Base-by-base conservation (phyloP, 2,329 filamentous ascomycete genomes). In the Chaetomium sp. region DNA sequence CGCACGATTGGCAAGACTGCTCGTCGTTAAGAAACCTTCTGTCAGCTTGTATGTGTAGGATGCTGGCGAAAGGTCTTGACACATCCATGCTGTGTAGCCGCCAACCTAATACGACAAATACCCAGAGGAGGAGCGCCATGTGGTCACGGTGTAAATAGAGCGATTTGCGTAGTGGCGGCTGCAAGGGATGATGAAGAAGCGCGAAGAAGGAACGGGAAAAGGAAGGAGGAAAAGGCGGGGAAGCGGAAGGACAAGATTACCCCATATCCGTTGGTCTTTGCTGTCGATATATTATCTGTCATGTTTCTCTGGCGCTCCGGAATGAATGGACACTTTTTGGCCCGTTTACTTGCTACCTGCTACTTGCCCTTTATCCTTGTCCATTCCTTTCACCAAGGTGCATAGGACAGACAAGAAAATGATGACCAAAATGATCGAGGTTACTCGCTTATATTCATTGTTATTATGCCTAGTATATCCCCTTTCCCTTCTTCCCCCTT, bases 1-100 rank as follows among this genome's bases (percentile, higher is more conserved):
- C 90, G 95, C 77, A 90, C 91, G 69, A 93, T 96, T 75, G 94
- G 95, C 79, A 97, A 95, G 84, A 94, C 92, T 65, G 81, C 86
- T 73, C 87, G 88, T 71, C 87, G 89, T 77, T 91, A 68, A n/a
- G n/a, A n/a, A 70, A 35, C 25, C 1, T 50, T 60, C 25, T 53
- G 29, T 55, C 31, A 2, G 29, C 33, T 19, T 53, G 13, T 29
- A 19, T 53, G 50, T 27, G 16, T 2, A 27, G 49, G 2, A 16
- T 3, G 25, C 16, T 42, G 38, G 16, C 38, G 38, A 19, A 4
- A n/a, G 38, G 4, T 42, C 16, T 42, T 42, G 16, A 13, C 16
- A 51, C 49, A 4, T 38, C 35, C 13, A 16, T 0, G 16, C 4
- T n/a, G 7, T 16, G 4, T 6, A 19, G 38, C 6, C 16, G 19